Percentiles rank a stretch among this genome's conserved stretches.
phyloP scores from a whole-genome alignment of 2,329 filamentous ascomycete species.

The Aspergillaceae sp. region DNA sequence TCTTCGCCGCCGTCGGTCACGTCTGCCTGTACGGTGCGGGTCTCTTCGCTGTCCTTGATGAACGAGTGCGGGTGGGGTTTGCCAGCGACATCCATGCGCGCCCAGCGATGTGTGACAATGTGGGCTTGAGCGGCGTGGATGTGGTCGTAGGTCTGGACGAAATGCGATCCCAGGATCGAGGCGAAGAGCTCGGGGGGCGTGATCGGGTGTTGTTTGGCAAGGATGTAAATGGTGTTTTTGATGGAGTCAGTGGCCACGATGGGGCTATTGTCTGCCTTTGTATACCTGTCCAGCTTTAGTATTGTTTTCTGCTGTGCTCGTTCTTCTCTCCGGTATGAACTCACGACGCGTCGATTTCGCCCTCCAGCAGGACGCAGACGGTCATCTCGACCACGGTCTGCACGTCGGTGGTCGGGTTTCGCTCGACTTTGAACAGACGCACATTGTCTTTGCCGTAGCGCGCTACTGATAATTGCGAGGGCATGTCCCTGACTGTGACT shows the following conservation, averaged over 20 bases:
- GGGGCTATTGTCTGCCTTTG: conserved; percentile 83
- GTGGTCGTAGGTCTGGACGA: conserved; percentile 78
- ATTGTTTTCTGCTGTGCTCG: neutral
- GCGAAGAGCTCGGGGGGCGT: conserved; percentile 90
- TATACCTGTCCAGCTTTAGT: conserved; percentile 57
- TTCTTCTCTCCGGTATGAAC: conserved; percentile 17
- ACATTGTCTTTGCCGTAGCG: conserved; percentile 77
- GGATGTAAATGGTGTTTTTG: conserved; percentile 95
- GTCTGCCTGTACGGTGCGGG: conserved; percentile 68
- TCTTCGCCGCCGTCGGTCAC: conserved; percentile 49
- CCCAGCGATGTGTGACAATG: conserved; percentile 82
- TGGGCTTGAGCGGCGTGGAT: conserved; percentile 77
- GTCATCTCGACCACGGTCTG: conserved; percentile 94
- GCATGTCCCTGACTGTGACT: conserved; percentile 13
- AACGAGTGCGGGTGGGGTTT: conserved; percentile 93
- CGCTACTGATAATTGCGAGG: conserved; percentile 35
- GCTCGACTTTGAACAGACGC: conserved; percentile 90
- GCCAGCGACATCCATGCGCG: conserved; percentile 76
- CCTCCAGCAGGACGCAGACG: conserved; percentile 84
- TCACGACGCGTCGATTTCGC: conserved; percentile 76
- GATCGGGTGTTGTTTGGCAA: conserved; percentile 86
- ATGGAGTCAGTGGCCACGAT: conserved; percentile 96
- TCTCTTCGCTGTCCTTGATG: conserved; percentile 80
- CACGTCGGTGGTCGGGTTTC: conserved; percentile 62
- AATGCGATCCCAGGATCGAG: conserved; percentile 75